Evolutionary conservation across 2,329 filamentous ascomycete genomes (phyloP).

Genomic region (Chaetomium sp.): DNA sequence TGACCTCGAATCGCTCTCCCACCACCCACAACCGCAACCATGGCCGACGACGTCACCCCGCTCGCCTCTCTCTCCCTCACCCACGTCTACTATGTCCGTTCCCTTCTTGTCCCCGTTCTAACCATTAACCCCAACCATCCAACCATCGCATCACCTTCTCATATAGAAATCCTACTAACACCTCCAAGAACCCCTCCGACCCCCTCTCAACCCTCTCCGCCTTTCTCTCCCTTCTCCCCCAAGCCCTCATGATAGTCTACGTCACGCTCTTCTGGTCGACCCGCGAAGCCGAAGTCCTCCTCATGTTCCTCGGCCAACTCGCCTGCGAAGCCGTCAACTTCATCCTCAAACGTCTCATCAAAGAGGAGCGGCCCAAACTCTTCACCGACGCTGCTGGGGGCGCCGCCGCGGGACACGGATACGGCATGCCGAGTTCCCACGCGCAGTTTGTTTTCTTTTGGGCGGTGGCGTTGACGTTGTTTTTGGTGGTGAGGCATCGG

Average conservation of each 20-base stretch:
- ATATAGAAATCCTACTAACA: too few relatives aligned
- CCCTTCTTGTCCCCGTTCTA: slow-evolving; percentile 1
- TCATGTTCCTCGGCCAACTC: slow-evolving; percentile 90
- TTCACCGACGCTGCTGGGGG: slow-evolving; percentile 33
- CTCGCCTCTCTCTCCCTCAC: slow-evolving; percentile 89
- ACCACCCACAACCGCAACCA: slow-evolving; percentile 14
- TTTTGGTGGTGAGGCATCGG: slow-evolving; percentile 73
- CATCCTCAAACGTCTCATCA: slow-evolving; percentile 79
- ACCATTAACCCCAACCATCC: neutral
- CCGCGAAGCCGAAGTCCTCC: slow-evolving; percentile 78
- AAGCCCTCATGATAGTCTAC: slow-evolving; percentile 85
- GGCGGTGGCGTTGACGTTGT: slow-evolving; percentile 74
- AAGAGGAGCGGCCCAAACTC: slow-evolving; percentile 69
- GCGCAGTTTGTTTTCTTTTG: slow-evolving; percentile 94
- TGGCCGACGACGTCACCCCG: slow-evolving; percentile 43
- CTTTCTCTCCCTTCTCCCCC: slow-evolving; percentile 88
- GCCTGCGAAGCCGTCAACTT: slow-evolving; percentile 90
- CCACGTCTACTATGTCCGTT: slow-evolving; percentile 85
- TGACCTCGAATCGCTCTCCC: neutral
- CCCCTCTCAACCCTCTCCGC: slow-evolving; percentile 80
- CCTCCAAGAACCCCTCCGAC: slow-evolving; percentile 71
- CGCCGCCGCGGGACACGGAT: slow-evolving; percentile 60
- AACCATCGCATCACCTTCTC: neutral
- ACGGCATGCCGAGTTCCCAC: slow-evolving; percentile 94
- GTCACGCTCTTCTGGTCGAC: slow-evolving; percentile 84